Evolutionary conservation across 148 eudicot species (phyloP).

Genomic region (Camellia granthamiana): DNA sequence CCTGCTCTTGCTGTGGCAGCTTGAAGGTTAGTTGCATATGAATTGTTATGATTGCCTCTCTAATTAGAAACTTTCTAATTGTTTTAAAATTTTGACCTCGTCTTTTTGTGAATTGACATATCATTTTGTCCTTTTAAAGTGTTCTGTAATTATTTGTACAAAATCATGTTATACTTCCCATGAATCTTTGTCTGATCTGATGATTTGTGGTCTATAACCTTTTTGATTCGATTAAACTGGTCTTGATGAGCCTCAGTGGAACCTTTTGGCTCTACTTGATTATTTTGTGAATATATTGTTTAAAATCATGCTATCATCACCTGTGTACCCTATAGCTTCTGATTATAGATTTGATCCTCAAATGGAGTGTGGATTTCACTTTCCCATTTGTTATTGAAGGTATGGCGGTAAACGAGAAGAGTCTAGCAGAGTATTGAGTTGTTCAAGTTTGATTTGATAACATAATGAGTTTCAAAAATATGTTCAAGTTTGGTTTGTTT

Average conservation of each 20-base stretch:
- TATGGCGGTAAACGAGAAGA: background rate
- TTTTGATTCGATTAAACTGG: background rate
- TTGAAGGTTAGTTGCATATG: constrained; percentile 58
- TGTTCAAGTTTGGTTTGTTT: too few relatives aligned
- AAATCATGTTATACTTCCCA: background rate
- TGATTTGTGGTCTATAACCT: background rate
- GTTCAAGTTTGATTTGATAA: too few relatives aligned
- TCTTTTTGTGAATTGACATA: background rate
- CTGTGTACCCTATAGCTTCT: background rate
- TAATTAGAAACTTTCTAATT: background rate
- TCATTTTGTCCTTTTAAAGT: background rate
- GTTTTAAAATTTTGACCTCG: background rate
- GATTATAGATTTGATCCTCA: background rate
- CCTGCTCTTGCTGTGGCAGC: constrained; percentile 96
- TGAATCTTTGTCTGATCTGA: background rate
- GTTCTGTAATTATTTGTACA: background rate
- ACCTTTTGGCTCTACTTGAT: background rate
- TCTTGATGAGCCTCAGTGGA: background rate
- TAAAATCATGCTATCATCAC: too few relatives aligned
- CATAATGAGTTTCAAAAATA: too few relatives aligned
- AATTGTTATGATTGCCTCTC: background rate
- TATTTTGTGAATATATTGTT: too few relatives aligned
- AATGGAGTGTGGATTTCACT: background rate
- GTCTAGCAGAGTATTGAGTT: too few relatives aligned
- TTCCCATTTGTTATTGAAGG: background rate